Conservation (phyloP, 2,329 filamentous ascomycete species). For the Zalaria obscura region DNA sequence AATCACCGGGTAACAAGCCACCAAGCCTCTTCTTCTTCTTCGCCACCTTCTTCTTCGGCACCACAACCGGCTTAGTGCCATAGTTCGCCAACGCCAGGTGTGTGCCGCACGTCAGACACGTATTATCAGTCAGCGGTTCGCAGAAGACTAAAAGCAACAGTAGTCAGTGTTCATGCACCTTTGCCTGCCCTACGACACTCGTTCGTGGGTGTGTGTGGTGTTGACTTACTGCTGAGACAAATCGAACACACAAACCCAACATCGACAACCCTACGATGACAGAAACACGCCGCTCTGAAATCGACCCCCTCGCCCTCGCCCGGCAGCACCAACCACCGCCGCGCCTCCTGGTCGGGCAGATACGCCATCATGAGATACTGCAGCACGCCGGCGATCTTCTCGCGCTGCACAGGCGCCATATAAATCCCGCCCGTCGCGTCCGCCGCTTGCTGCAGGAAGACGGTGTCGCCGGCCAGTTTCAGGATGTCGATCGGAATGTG, state of each 20-base stretch:
- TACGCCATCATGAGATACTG: conserved; percentile 94
- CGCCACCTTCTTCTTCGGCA: conserved; percentile 60
- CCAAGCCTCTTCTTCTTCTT: conserved; percentile 42
- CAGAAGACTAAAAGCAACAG: conserved; percentile 49
- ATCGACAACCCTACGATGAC: conserved; percentile 80
- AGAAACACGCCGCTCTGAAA: conserved; percentile 97
- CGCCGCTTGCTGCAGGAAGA: conserved; percentile 85
- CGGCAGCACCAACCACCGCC: conserved; percentile 57
- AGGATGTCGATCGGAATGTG: conserved; percentile 86
- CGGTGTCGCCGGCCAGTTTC: conserved; percentile 70
- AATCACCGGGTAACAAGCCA: conserved; percentile 29
- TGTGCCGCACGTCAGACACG: conserved; percentile 75
- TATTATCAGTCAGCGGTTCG: conserved; percentile 44
- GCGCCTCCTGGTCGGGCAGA: conserved; percentile 53
- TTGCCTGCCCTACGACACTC: too few relatives aligned
- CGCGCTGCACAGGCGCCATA: conserved; percentile 33
- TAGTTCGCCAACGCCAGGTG: conserved; percentile 63
- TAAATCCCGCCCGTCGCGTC: conserved; percentile 60
- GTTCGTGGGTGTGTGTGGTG: too few relatives aligned
- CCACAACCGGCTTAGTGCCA: conserved; percentile 61
- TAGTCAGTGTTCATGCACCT: neutral
- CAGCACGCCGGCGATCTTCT: conserved; percentile 45
- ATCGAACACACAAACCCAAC: conserved; percentile 93
- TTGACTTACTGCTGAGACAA: conserved; percentile 63
- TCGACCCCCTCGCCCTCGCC: conserved; percentile 71